A percentile compares a stretch with the other conserved stretches of the same genome.
These are phyloP conservation scores for Leccinum truebloodii DNA, from an alignment of 768 basidiomycete genomes.

Conservation along the genomic window DNA sequence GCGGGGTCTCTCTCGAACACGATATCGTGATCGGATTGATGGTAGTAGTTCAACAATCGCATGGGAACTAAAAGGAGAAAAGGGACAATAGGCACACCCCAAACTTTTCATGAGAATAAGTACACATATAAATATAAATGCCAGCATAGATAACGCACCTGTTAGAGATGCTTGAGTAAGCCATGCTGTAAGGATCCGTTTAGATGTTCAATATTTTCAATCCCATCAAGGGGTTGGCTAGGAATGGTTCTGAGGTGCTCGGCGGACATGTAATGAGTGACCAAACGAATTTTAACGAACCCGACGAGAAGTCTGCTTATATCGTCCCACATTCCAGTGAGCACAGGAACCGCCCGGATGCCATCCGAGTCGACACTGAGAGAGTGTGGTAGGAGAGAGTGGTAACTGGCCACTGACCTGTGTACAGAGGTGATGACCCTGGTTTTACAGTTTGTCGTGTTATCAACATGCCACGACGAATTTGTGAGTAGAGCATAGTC, in stretches of 20 bases:
- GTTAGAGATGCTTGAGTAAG: background rate
- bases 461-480: background rate
- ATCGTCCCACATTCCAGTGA: background rate
- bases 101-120: background rate
- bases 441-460: background rate
- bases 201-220: background rate
- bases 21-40: background rate
- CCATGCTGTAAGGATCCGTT: background rate
- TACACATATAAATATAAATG: background rate
- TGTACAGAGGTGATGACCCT: background rate
- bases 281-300: background rate
- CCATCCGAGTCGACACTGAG: background rate
- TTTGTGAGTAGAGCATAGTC: background rate
- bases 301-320: background rate
- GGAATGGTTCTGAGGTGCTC: too few species aligned
- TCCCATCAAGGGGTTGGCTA: background rate
- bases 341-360: background rate
- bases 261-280: background rate
- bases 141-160: background rate
- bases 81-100: background rate
- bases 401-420: background rate
- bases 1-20: background rate
- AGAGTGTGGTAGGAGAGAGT: background rate
- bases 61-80: constrained; percentile 5
- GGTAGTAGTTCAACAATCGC: background rate